phyloP scores from a whole-genome alignment of 257 asterid species.

The Fraxinus cuspidata region DNA sequence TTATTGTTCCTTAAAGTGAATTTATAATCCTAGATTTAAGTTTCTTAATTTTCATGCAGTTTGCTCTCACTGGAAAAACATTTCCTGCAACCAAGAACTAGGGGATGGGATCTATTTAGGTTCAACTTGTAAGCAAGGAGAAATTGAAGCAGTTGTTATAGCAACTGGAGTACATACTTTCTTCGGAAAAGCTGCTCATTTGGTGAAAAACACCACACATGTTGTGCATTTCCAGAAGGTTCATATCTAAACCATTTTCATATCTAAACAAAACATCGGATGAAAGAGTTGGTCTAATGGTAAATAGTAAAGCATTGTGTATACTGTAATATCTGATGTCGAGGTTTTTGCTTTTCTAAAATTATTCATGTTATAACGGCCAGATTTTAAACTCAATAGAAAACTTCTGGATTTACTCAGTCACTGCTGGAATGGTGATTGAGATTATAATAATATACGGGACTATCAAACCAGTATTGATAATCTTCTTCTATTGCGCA shows the following conservation, averaged over 20 bases:
- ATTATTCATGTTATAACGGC: background rate
- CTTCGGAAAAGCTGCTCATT: slow-evolving; percentile 61
- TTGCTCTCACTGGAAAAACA: too few species aligned
- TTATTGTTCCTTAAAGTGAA: too few species aligned
- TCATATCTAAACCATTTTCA: background rate
- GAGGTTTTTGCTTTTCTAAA: background rate
- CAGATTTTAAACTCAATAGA: slow-evolving; percentile 41
- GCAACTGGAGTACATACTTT: slow-evolving; percentile 56
- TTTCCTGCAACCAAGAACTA: too few species aligned
- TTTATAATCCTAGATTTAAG: too few species aligned
- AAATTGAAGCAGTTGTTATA: slow-evolving; percentile 49
- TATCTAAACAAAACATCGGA: background rate
- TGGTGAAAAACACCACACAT: slow-evolving; percentile 49
- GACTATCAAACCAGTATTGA: slow-evolving; percentile 30
- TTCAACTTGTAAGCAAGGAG: slow-evolving; percentile 57
- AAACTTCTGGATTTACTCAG: slow-evolving; percentile 39
- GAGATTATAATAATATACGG: slow-evolving; percentile 30
- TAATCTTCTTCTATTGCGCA: slow-evolving; percentile 36
- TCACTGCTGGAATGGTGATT: slow-evolving; percentile 38
- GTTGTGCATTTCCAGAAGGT: slow-evolving; percentile 57
- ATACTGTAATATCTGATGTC: background rate
- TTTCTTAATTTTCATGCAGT: too few species aligned
- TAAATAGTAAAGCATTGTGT: too few species aligned
- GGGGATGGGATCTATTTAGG: slow-evolving; percentile 34
- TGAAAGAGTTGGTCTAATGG: background rate